phyloP scores from a whole-genome alignment of 2,329 filamentous ascomycete genomes.

The Claviceps sp. region DNA sequence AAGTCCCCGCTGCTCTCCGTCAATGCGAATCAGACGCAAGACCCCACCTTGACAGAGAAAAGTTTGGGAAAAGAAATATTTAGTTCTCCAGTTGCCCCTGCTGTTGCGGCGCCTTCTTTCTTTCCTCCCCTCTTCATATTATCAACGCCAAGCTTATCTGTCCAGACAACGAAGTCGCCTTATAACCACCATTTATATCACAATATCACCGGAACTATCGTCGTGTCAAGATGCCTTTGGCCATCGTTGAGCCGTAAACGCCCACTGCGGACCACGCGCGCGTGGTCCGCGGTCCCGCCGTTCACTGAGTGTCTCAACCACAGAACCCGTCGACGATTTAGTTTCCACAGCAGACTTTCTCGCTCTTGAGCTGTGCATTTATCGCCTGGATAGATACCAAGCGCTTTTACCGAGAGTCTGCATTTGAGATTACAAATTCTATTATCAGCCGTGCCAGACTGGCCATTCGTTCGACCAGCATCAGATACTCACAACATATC shows the following conservation, averaged over 20 bases:
- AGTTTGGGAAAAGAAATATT: slow-evolving; percentile 10
- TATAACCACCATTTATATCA: slow-evolving; percentile 18
- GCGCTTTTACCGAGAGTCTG: slow-evolving; percentile 24
- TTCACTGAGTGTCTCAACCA: slow-evolving; percentile 54
- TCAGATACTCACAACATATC: background rate
- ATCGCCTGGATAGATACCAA: slow-evolving; percentile 3
- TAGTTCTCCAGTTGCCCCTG: slow-evolving; percentile 7
- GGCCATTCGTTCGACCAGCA: slow-evolving; percentile 10
- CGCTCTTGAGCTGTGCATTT: slow-evolving; percentile 23
- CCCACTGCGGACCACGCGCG: slow-evolving; percentile 53
- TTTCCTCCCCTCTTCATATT: slow-evolving; percentile 17
- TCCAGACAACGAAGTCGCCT: slow-evolving; percentile 54
- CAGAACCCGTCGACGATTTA: slow-evolving; percentile 44
- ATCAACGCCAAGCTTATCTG: slow-evolving; percentile 19
- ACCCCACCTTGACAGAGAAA: slow-evolving; percentile 11
- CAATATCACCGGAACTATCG: slow-evolving; percentile 42
- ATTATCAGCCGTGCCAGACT: slow-evolving; percentile 16
- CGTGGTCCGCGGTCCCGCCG: slow-evolving; percentile 72
- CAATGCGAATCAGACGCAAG: slow-evolving; percentile 10
- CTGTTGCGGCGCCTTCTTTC: slow-evolving; percentile 8
- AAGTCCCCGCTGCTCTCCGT: background rate
- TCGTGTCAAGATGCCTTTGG: slow-evolving; percentile 61
- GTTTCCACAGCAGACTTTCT: slow-evolving; percentile 43
- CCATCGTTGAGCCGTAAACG: slow-evolving; percentile 86
- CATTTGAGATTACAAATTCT: slow-evolving; percentile 22